Conservation (phyloP, 2,329 filamentous ascomycete genomes). For the Phialocephala subalpina region DNA sequence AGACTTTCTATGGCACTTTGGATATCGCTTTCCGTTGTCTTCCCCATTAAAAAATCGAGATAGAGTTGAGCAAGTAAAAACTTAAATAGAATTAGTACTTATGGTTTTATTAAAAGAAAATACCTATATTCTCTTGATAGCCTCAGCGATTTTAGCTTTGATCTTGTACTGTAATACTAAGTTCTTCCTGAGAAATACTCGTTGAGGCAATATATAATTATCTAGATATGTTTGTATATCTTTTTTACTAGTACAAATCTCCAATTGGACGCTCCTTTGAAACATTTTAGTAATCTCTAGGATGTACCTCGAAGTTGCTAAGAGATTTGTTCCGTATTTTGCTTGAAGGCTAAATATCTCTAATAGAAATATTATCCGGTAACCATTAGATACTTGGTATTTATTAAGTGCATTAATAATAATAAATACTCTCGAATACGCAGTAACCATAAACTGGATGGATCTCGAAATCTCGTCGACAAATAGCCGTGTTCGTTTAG, state of each 20-base stretch:
- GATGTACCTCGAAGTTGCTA: conserved; percentile 45
- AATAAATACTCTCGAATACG: conserved; percentile 34
- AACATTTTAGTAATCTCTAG: conserved; percentile 39
- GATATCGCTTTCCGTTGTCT: conserved; percentile 46
- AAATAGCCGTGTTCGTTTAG: conserved; percentile 37
- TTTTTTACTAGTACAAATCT: conserved; percentile 42
- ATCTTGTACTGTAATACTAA: conserved; percentile 35
- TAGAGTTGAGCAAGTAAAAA: conserved; percentile 41
- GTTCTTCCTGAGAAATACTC: conserved; percentile 25
- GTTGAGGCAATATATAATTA: conserved; percentile 32
- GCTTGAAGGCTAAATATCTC: conserved; percentile 37
- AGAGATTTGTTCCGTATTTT: conserved; percentile 34
- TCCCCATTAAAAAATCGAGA: conserved; percentile 43
- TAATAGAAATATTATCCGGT: conserved; percentile 36
- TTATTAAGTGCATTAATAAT: conserved; percentile 30
- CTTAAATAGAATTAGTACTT: conserved; percentile 28
- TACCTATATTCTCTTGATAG: conserved; percentile 37
- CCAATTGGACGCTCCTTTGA: conserved; percentile 23
- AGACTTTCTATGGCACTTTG: conserved; percentile 43
- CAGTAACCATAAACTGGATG: conserved; percentile 11
- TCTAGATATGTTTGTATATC: conserved; percentile 44
- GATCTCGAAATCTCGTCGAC: conserved; percentile 26
- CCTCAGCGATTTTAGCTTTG: conserved; percentile 14
- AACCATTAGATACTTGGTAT: conserved; percentile 24
- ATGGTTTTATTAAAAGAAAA: too few relatives aligned